Base-by-base conservation (phyloP, 2,329 filamentous ascomycete species). In the Graphilbum ipis-grandicollis region DNA sequence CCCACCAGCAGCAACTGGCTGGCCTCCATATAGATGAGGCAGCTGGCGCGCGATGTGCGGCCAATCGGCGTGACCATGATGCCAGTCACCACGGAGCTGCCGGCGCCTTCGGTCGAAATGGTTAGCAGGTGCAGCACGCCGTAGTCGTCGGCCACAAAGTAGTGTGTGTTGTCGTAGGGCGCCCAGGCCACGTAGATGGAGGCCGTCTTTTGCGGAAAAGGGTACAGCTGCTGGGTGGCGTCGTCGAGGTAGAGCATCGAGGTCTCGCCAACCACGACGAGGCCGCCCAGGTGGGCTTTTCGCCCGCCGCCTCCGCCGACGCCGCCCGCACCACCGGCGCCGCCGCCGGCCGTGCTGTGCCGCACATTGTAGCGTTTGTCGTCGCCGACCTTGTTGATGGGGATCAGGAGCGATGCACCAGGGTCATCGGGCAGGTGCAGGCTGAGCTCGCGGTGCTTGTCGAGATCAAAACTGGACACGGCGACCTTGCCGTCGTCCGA, bases 171-270 rank as follows among this genome's bases (percentile, higher is more conserved):
- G 48, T 96, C 82, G 36, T 90, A 75, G 48, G 78, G 73, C 43
- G 81, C 80, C 86, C 88, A 98, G 2, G 84, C 75, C n/a, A 90
- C 79, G 47, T 92, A 96, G 26, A 93, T 77, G 3, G 79, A 84
- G 1, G 85, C 71, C 39, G 88, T 75, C 1, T 72, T 63, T 3
- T 94, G 57, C 0, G 66, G 59, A 9, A 75, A 66, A 15, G 75
- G 71, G 12, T 84, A 67, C 12, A 66, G 67, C 25, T 74, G 68
- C 43, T 78, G 76, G 17, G 66, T 81, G 25, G 79, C 66, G 41
- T 84, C 81, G 48, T 93, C 81, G 41, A 90, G 76, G 52, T 96
- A 96, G 9, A 78, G 72, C 40, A 98, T 69, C 2, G 76, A 75
- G 0, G 82, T 92, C 56, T 86, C 81, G 17, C 81, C 80, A 8